These are phyloP conservation scores for Daedaleopsis sinensis DNA, from an alignment of 768 basidiomycete species.

Conservation along the genomic window DNA sequence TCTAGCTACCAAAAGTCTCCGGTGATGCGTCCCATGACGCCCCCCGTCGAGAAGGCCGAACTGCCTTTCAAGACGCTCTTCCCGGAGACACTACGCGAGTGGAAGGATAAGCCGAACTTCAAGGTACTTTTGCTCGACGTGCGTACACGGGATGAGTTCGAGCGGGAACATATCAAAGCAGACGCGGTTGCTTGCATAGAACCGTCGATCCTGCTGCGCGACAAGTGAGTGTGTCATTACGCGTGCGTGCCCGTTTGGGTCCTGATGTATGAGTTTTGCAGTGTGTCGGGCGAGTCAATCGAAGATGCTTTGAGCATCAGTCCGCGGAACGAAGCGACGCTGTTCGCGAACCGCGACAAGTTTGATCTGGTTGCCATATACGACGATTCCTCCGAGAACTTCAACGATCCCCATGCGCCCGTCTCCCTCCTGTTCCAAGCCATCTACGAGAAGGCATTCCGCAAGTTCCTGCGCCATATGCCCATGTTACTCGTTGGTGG, in stretches of 20 bases:
- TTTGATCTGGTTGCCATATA: slow-evolving; percentile 90
- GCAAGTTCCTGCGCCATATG: slow-evolving; percentile 68
- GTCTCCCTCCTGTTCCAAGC: slow-evolving; percentile 63
- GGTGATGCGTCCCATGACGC: slow-evolving; percentile 30
- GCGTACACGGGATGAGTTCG: slow-evolving; percentile 76
- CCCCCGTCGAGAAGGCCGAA: slow-evolving; percentile 39
- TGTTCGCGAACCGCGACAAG: slow-evolving; percentile 85
- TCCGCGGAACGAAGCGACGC: slow-evolving; percentile 66
- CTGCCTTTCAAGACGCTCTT: slow-evolving; percentile 64
- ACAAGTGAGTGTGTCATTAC: slow-evolving; percentile 52
- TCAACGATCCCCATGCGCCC: slow-evolving; percentile 51
- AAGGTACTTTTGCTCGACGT: slow-evolving; percentile 83
- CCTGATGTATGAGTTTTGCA: slow-evolving; percentile 31
- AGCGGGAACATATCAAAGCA: slow-evolving; percentile 68
- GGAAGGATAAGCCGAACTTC: slow-evolving; percentile 49
- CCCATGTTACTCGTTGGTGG: slow-evolving; percentile 89
- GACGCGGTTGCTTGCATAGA: slow-evolving; percentile 83
- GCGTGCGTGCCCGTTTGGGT: background rate
- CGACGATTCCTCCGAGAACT: slow-evolving; percentile 63
- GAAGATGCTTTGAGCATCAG: slow-evolving; percentile 76
- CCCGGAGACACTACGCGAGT: slow-evolving; percentile 61
- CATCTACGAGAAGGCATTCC: slow-evolving; percentile 75
- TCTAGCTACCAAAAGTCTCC: slow-evolving; percentile 40
- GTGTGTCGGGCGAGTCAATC: slow-evolving; percentile 65
- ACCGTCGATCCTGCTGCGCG: slow-evolving; percentile 70